Evolutionary conservation across 2,329 filamentous ascomycete genomes (phyloP), one percentile per base, ranked within the genome.

Genomic region (Fusarium buharicum): DNA sequence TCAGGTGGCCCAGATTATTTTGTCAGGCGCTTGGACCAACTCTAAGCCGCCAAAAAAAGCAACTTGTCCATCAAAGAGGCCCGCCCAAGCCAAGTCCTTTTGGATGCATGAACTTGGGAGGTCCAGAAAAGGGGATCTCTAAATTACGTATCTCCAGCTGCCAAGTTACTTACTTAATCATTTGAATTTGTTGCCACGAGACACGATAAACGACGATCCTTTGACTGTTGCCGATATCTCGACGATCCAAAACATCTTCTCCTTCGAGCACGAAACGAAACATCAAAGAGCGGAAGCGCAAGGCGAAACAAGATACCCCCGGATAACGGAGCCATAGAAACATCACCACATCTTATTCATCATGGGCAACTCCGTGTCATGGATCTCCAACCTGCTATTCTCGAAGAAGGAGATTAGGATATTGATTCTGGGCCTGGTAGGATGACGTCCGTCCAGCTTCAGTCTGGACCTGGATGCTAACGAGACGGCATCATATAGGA

Each of bases 361-460:
- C 55, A 89, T 89, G 86, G 86, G 86, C 72, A 81, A 84, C 67
- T 82, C 83, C 70, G 80, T 89, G 75, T 89, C 86, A 76, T 89
- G 86, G 86, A 81, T 92, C 71, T 91, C 90, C 49, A 79, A 80
- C 77, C 80, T 96, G 60, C 72, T 96, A 62, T 98, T 90, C 89
- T 82, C 91, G 37, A 98, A 98, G 84, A 99, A 98, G 82, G 95
- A 99, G 81, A 97, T 97, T 66, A 84, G 95, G 71, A 99, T 99
- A 79, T 79, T 99, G 76, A 97, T 97, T 69, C 80, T 97, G 59
- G 93, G 93, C 72, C 86, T 97, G 79, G 93, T 97, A 89, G 69
- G 61, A 69, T 66, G 67, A 64, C 64, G 64, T 62, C 55, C 59
- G 27, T 40, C 50, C 36, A 17, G 47, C 20, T 33, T 39, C 27